Conservation (phyloP, 2,329 filamentous ascomycete species). For the Amauroascus verrucosus region DNA sequence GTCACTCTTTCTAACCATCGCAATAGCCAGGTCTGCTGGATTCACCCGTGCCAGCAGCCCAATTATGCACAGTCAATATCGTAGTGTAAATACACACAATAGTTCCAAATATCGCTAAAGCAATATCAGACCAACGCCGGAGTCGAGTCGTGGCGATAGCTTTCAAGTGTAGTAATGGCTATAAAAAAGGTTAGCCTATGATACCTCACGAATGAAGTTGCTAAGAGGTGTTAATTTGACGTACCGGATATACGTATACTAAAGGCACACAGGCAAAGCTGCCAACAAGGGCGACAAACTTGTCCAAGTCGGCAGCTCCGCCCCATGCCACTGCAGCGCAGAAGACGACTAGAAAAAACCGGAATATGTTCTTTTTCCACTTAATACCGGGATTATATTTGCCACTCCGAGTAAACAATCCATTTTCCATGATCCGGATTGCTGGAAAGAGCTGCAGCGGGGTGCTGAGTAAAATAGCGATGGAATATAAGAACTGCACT, state of each 20-base stretch:
- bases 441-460: constrained; percentile 95
- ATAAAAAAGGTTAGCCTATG: constrained; percentile 9
- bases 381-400: constrained; percentile 99
- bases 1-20: constrained; percentile 31
- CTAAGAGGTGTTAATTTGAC: constrained; percentile 30
- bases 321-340: constrained; percentile 85
- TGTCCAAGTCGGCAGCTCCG: constrained; percentile 86
- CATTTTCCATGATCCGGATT: constrained; percentile 91
- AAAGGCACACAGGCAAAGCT: constrained; percentile 96
- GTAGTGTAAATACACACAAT: constrained; percentile 91
- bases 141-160: constrained; percentile 60
- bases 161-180: constrained; percentile 84
- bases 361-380: constrained; percentile 98
- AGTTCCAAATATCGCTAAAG: constrained; percentile 70
- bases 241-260: constrained; percentile 94
- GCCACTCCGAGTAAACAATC: constrained; percentile 82
- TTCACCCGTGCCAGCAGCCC: constrained; percentile 53
- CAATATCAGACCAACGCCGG: constrained; percentile 62
- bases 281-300: constrained; percentile 91
- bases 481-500: constrained; percentile 93
- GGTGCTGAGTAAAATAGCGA: constrained; percentile 91
- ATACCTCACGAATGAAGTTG: neutral
- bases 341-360: constrained; percentile 80
- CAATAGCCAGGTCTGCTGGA: constrained; percentile 53
- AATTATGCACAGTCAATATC: constrained; percentile 71